Evolutionary conservation across 306 rosid species (phyloP).

Genomic region (Cucurbita moschata): DNA sequence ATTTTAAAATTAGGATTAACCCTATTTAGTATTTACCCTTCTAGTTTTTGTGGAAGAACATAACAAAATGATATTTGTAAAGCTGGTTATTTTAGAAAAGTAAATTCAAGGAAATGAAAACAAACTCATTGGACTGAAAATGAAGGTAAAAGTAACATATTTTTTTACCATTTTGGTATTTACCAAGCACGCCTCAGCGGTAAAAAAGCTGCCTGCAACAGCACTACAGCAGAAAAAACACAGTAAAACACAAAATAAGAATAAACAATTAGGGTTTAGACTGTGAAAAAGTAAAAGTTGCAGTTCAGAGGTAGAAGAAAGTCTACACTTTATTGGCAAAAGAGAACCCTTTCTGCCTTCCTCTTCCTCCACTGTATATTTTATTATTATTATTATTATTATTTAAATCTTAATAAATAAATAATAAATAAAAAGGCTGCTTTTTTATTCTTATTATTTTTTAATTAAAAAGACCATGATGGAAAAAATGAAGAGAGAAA

Average conservation of each 20-base stretch:
- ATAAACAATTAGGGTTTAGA: background rate
- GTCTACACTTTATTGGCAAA: background rate
- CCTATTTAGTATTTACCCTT: no score
- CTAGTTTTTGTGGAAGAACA: no score
- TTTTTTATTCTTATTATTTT: background rate
- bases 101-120: background rate
- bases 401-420: no score
- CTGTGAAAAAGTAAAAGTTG: background rate
- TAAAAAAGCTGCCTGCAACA: background rate
- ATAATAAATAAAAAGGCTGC: no score
- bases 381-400: no score
- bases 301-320: background rate
- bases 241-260: background rate
- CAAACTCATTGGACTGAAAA: background rate
- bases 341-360: background rate
- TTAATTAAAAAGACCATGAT: background rate
- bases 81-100: no score
- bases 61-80: no score
- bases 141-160: background rate
- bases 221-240: background rate
- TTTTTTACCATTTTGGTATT: background rate
- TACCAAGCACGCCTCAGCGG: conserved; percentile 1
- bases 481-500: background rate
- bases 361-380: background rate
- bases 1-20: no score